These are phyloP conservation scores for Edaphochlamys debaryana DNA, from an alignment of 139 green algal species.

Conservation along the genomic window DNA sequence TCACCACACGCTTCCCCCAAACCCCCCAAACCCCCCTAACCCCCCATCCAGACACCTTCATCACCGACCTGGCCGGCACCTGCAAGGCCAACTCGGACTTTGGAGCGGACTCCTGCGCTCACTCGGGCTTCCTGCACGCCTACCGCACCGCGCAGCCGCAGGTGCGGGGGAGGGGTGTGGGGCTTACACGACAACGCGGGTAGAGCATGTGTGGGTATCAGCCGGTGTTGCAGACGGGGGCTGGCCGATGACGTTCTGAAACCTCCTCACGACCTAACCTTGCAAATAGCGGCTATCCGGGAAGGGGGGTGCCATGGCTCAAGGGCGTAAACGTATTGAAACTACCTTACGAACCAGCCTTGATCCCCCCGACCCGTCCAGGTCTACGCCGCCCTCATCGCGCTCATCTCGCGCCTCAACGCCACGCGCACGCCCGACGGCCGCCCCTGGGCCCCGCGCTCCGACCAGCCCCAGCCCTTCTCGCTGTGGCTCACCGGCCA, in stretches of 20 bases:
- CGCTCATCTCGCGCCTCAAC: constrained; percentile 40
- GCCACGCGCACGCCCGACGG: not conserved
- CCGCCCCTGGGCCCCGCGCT: not conserved
- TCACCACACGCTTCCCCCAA: no score
- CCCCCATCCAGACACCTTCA: not conserved
- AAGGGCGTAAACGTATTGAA: no score
- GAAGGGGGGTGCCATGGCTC: no score
- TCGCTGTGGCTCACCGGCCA: constrained; percentile 61
- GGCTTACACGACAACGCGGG: no score
- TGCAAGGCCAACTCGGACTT: not conserved
- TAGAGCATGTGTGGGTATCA: no score
- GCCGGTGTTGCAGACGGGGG: no score
- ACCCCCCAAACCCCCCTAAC: no score
- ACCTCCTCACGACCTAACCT: no score
- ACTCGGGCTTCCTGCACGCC: constrained; percentile 12
- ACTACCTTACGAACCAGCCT: no score
- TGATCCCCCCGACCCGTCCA: not conserved
- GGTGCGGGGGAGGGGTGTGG: no score
- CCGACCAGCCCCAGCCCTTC: constrained; percentile 23
- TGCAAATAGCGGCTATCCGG: no score
- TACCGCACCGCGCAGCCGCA: not conserved
- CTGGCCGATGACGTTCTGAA: no score
- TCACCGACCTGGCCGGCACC: not conserved
- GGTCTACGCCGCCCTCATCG: not conserved
- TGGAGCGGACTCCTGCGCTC: not conserved